These are phyloP conservation scores for Leccinum variabile DNA, from an alignment of 1,284 basidiomycete genomes.

Conservation along the genomic window DNA sequence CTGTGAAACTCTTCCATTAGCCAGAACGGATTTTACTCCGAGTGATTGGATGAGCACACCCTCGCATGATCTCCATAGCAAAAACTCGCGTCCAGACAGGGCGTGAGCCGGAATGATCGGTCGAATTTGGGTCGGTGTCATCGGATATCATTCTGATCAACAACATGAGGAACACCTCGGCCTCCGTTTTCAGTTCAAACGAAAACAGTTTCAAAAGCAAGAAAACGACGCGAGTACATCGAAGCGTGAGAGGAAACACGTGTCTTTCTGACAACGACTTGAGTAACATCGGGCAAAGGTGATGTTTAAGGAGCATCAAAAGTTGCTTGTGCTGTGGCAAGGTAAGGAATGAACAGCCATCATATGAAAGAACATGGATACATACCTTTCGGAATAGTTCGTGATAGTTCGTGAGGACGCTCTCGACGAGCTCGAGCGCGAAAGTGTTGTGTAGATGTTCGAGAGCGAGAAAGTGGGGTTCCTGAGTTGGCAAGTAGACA, in stretches of 20 bases:
- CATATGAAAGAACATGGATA: neutral
- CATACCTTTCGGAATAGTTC: conserved; percentile 75
- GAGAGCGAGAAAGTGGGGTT: conserved; percentile 81
- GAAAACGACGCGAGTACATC: conserved; percentile 91
- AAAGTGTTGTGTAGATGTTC: conserved; percentile 91
- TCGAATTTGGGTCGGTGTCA: conserved; percentile 47
- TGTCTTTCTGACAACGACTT: conserved; percentile 84
- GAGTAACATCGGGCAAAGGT: conserved; percentile 88
- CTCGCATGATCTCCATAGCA: conserved; percentile 89
- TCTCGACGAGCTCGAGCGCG: conserved; percentile 94
- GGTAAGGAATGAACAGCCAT: conserved; percentile 2
- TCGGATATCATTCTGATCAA: conserved; percentile 79
- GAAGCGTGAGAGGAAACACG: conserved; percentile 84
- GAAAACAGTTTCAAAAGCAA: conserved; percentile 92
- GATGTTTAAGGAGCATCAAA: conserved; percentile 80
- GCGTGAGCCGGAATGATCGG: conserved; percentile 44
- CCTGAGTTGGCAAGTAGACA: conserved; percentile 86
- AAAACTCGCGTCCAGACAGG: conserved; percentile 89
- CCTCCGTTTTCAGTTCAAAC: conserved; percentile 73
- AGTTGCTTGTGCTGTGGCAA: conserved; percentile 72
- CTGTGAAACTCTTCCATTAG: conserved; percentile 36
- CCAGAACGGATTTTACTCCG: neutral
- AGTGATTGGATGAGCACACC: conserved; percentile 42
- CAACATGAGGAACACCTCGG: conserved; percentile 82
- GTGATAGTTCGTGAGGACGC: conserved; percentile 93